Percentiles rank a stretch among this genome's conserved stretches.
Evolutionary conservation across 805 yeast genomes (phyloP).

Genomic region (Kodamaea lidongshanica): DNA sequence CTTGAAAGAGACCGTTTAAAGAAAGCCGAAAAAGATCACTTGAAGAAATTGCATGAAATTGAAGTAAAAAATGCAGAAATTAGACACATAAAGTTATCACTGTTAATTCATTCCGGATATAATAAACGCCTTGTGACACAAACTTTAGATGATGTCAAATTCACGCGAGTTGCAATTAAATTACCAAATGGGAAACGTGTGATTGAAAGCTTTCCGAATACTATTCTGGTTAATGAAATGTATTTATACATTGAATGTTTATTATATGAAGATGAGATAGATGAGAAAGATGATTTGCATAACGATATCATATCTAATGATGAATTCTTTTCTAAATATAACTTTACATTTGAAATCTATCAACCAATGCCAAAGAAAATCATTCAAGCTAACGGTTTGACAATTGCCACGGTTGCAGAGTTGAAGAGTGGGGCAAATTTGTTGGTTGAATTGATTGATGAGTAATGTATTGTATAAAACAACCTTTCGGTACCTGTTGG

Average conservation of each 20-base stretch:
- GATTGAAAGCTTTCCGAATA: constrained; percentile 37
- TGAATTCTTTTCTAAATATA: constrained; percentile 21
- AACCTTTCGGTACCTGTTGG: too few species aligned
- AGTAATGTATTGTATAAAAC: too few species aligned
- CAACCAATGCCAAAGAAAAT: constrained; percentile 38
- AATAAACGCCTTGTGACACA: constrained; percentile 2
- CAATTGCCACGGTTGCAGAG: constrained; percentile 12
- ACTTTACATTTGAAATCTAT: constrained; percentile 32
- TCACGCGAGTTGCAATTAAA: constrained; percentile 42
- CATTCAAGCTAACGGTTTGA: constrained; percentile 9
- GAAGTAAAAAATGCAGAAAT: constrained; percentile 8
- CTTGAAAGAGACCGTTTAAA: constrained; percentile 48
- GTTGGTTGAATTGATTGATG: constrained; percentile 30
- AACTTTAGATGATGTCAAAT: too few species aligned
- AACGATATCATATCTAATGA: constrained; percentile 11
- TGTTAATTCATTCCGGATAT: constrained; percentile 2
- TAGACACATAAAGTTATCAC: constrained; percentile 2
- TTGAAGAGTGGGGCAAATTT: constrained; percentile 33
- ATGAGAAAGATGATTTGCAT: constrained; percentile 7
- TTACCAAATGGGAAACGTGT: constrained; percentile 48
- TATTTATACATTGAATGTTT: constrained; percentile 46
- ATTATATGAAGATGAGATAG: constrained; percentile 12
- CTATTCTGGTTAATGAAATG: constrained; percentile 39
- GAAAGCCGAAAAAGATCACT: constrained; percentile 37
- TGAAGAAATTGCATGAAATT: constrained; percentile 10